Evolutionary conservation across 1,139 yeast species (phyloP).

Genomic region (Debaryomyces sp.): DNA sequence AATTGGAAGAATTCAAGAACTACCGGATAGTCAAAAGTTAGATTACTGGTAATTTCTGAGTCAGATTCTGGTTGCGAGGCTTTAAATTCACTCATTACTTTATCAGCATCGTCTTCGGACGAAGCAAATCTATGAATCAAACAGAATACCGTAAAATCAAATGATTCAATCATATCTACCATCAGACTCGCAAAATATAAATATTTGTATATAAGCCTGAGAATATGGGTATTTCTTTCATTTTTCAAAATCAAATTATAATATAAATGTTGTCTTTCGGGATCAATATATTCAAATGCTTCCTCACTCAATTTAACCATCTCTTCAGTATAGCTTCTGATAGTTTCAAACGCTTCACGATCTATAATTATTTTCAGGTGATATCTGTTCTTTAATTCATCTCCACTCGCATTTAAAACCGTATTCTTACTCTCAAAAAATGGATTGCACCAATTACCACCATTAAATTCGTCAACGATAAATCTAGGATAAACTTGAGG

Average conservation of each 20-base stretch:
- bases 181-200: slow-evolving; percentile 52
- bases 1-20: slow-evolving; percentile 73
- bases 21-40: slow-evolving; percentile 60
- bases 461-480: slow-evolving; percentile 62
- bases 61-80: not conserved
- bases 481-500: slow-evolving; percentile 75
- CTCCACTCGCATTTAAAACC: slow-evolving; percentile 47
- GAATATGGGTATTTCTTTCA: slow-evolving; percentile 55
- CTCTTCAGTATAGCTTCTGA: slow-evolving; percentile 40
- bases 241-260: slow-evolving; percentile 39
- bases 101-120: slow-evolving; percentile 20
- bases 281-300: slow-evolving; percentile 42
- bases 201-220: slow-evolving; percentile 55
- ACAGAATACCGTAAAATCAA: slow-evolving; percentile 63
- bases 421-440: slow-evolving; percentile 50
- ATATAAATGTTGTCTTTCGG: slow-evolving; percentile 32
- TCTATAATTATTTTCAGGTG: slow-evolving; percentile 55
- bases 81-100: slow-evolving; percentile 6
- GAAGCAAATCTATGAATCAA: slow-evolving; percentile 33
- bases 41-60: slow-evolving; percentile 15
- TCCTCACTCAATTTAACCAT: slow-evolving; percentile 43
- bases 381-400: slow-evolving; percentile 44
- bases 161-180: slow-evolving; percentile 58
- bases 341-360: slow-evolving; percentile 44
- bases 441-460: slow-evolving; percentile 76